Evolutionary conservation across 2,329 filamentous ascomycete species (phyloP).

Genomic region (Cladophialophora carrionii): DNA sequence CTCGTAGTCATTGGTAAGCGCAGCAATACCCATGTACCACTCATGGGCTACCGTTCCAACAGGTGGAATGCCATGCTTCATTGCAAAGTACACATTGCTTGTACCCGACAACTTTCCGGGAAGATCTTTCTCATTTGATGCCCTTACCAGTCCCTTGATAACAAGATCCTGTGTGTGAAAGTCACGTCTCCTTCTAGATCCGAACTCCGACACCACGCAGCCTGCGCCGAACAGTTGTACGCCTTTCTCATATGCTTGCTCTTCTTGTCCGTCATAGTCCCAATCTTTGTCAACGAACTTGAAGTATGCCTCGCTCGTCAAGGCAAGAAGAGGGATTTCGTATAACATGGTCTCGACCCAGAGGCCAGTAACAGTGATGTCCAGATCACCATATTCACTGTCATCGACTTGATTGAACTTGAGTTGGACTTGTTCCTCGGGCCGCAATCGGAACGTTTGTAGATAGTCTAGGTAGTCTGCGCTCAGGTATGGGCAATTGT

Average conservation of each 20-base stretch:
- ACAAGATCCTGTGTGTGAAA: constrained; percentile 95
- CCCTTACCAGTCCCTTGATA: constrained; percentile 79
- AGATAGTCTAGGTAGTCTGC: constrained; percentile 79
- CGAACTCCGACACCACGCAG: constrained; percentile 92
- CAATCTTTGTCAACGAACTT: constrained; percentile 94
- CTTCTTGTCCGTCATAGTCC: constrained; percentile 83
- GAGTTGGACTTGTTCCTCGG: constrained; percentile 75
- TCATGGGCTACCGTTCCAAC: constrained; percentile 94
- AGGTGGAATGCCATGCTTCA: constrained; percentile 82
- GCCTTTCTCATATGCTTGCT: constrained; percentile 82
- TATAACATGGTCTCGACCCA: constrained; percentile 98
- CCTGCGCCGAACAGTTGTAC: constrained; percentile 75
- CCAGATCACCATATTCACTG: constrained; percentile 69
- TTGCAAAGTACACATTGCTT: constrained; percentile 95
- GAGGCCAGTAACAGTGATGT: constrained; percentile 74
- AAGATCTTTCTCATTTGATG: constrained; percentile 70
- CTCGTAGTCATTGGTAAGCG: constrained; percentile 83
- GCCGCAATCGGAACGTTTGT: constrained; percentile 76
- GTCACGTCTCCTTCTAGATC: constrained; percentile 82
- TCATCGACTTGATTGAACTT: constrained; percentile 68
- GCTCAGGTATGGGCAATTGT: constrained; percentile 78
- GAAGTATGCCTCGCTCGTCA: constrained; percentile 96
- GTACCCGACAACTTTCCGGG: constrained; percentile 78
- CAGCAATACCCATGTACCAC: constrained; percentile 99
- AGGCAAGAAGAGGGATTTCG: constrained; percentile 88